Base-by-base conservation (phyloP, 352 stramenopile genomes). In the Phytophthora multivora region DNA sequence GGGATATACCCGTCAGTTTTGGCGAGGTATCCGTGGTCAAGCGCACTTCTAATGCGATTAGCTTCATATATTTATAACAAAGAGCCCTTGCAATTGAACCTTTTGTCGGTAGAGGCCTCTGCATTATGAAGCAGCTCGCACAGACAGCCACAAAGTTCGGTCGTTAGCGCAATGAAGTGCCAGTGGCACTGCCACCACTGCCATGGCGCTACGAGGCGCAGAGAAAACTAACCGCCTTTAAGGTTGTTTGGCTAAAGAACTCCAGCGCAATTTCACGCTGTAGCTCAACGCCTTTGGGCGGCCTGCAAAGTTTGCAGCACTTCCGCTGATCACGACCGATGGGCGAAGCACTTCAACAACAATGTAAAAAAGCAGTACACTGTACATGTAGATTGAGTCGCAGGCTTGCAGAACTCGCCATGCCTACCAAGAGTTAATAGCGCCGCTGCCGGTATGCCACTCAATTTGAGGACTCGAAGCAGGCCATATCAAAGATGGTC, bases 41-140 rank as follows among this genome's bases (percentile, higher is more conserved):
- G 63, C 59, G 42, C 35, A 18, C 58, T 35, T 63, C 16, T 51
- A 6, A 3, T 19, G 40, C 31, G 41, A 49, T 66, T 31, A 47
- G 30, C 51, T 72, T 72, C 23, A 52, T 56, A 69, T 72, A 72
- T 72, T 72, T 72, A 72, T 72, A 72, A 72, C 59, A 71, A 71
- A 71, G 57, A 52, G 31, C 48, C 55, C 59, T 66, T 55, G 50
- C 56, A 66, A 67, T 66, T 63, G 31, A 59, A 55, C 26, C 46
- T 48, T 68, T 43, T 67, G 47, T 65, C 52, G 11, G 52, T 55
- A 25, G 51, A 42, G 40, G 43, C 23, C 48, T 19, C 35, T 49
- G 50, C 30, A 19, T 51, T 18, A 47, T 26, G 38, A 35, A 71
- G 33, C 45, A 55, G 33, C 47, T 59, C 21, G 39, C 30, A 52